Base-by-base conservation (phyloP, 2,329 filamentous ascomycete genomes). In the Xenosphaeropsis pyriputrescens region DNA sequence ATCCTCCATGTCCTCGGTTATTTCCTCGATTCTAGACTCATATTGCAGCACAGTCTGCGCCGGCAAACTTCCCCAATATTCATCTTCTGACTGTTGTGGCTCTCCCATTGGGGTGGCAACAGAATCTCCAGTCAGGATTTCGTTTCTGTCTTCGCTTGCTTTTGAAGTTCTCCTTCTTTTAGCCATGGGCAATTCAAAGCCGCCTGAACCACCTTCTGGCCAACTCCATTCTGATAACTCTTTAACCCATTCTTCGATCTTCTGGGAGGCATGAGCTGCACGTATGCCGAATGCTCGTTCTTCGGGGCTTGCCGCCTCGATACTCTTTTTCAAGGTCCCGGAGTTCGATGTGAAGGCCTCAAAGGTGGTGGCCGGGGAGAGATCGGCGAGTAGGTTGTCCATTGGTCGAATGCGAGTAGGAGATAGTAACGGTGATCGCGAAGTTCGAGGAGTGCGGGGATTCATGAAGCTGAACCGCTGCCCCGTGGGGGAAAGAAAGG, bases 251-350 rank as follows among this genome's bases (percentile, higher is more conserved):
- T 73, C 68, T 55, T 79, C 70, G 43, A 91, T 73, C 44, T 72
- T 75, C 48, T 79, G 73, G 11, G 80, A 80, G 13, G 80, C 77
- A 43, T 76, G 57, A 32, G 82, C 82, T 32, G 81, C 77, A 43
- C 74, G 70, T 49, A 79, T 65, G 32, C 78, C 81, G 55, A 89
- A 76, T 13, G 79, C 75, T 48, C 79, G 73, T 57, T 89, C 80
- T 17, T 70, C 60, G 3, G 67, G 59, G 1, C 78, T 76, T 13
- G 79, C 73, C 29, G 62, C 63, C 42, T 76, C 70, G 41, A 85
- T 68, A 51, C 75, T 81, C 34, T 58, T 52, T 50, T 68, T 69
- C 14, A 79, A 54, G 32, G 63, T 55, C 29, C 68, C 70, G 4
- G 61, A 64, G 15, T 68, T 67, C 35, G 61, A 61, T 34, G 64